Percentiles rank a stretch among this genome's conserved stretches.
Conservation (phyloP, 768 basidiomycete species). For the Hericium rajendrae region DNA sequence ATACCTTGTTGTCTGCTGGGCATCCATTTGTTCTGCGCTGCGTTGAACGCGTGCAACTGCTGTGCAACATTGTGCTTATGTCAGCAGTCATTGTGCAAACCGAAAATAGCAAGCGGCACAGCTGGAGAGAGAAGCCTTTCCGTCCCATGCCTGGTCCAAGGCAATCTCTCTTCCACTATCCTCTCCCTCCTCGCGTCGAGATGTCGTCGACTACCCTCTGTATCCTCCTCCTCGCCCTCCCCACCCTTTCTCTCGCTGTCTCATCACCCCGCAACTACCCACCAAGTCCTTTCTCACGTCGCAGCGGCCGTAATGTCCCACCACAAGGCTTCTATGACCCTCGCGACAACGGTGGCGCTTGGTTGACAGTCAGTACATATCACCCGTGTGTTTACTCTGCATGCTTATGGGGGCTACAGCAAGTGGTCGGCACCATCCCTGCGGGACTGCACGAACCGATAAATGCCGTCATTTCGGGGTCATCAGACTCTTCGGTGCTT, state of each 20-base stretch:
- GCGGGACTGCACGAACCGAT: constrained; percentile 54
- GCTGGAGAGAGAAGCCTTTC: too few species aligned
- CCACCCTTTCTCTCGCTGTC: constrained; percentile 14
- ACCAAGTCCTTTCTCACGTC: constrained; percentile 17
- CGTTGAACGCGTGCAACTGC: neutral
- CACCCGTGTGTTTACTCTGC: neutral
- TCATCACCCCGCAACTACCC: constrained; percentile 5
- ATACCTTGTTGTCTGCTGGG: neutral
- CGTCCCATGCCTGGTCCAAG: too few species aligned
- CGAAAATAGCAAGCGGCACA: neutral
- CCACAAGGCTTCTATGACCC: constrained; percentile 55
- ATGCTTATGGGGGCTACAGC: neutral
- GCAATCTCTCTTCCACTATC: constrained; percentile 4
- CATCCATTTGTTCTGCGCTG: neutral
- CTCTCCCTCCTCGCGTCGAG: constrained; percentile 15
- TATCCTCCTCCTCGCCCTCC: constrained; percentile 24
- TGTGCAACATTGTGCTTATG: neutral
- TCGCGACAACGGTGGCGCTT: constrained; percentile 43
- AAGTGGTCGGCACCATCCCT: constrained; percentile 1
- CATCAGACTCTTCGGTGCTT: constrained; percentile 64
- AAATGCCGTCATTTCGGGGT: constrained; percentile 70
- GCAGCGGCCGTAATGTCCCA: constrained; percentile 25
- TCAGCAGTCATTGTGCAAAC: neutral
- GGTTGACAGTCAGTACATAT: constrained; percentile 52
- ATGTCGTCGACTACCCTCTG: constrained; percentile 21